phyloP scores from a whole-genome alignment of 2,329 filamentous ascomycete species.

The Cladosporium colombiae region DNA sequence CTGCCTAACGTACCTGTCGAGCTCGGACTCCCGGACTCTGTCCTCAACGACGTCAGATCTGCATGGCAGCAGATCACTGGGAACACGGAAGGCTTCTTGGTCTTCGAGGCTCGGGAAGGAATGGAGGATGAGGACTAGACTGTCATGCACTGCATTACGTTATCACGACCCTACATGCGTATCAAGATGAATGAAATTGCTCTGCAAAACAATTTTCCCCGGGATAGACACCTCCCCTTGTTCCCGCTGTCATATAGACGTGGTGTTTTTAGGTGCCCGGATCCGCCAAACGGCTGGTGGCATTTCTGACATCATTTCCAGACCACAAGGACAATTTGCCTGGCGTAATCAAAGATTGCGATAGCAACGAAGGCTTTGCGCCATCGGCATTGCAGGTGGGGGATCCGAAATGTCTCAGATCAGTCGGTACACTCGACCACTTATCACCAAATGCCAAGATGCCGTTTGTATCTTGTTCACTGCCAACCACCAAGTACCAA shows the following conservation, averaged over 20 bases:
- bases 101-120: conserved; percentile 73
- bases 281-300: background rate
- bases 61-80: conserved; percentile 69
- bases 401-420: conserved; percentile 14
- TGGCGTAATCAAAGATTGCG: background rate
- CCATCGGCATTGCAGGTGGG: conserved; percentile 12
- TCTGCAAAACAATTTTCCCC: background rate
- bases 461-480: background rate
- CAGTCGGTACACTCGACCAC: background rate
- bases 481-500: conserved; percentile 16
- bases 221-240: background rate
- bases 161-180: background rate
- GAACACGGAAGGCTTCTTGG: conserved; percentile 65
- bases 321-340: background rate
- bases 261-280: background rate
- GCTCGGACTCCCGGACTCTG: conserved; percentile 71
- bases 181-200: background rate
- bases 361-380: background rate
- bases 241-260: background rate
- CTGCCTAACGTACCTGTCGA: conserved; percentile 60
- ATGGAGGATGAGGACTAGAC: conserved; percentile 55
- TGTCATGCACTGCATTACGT: background rate
- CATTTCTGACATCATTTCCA: background rate
- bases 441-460: background rate
- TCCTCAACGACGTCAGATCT: conserved; percentile 65